A percentile compares a stretch with the other conserved stretches of the same genome.
These are phyloP conservation scores for Trametes coccinea DNA, from an alignment of 768 basidiomycete species.

Conservation along the genomic window DNA sequence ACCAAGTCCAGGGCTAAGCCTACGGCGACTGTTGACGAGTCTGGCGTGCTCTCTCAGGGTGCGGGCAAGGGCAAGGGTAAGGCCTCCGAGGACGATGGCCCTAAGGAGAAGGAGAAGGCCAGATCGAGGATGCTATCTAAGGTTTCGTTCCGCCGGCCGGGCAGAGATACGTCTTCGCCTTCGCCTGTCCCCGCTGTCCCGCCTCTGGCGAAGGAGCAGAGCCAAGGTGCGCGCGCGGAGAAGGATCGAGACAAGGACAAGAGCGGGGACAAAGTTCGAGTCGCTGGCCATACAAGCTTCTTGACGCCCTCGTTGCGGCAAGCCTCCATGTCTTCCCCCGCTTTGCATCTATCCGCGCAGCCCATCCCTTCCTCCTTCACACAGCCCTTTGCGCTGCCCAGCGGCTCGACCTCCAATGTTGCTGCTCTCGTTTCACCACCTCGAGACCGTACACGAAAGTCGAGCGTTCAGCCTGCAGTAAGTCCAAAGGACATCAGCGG, in stretches of 20 bases:
- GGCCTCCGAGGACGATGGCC: slow-evolving; percentile 36
- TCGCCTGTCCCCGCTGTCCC: slow-evolving; percentile 39
- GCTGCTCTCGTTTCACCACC: slow-evolving; percentile 48
- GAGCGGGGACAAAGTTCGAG: slow-evolving; percentile 41
- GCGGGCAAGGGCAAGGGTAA: slow-evolving; percentile 46
- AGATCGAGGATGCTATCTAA: slow-evolving; percentile 52
- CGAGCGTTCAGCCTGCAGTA: slow-evolving; percentile 36
- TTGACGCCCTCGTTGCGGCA: slow-evolving; percentile 65
- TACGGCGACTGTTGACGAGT: slow-evolving; percentile 37
- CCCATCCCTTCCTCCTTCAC: slow-evolving; percentile 55
- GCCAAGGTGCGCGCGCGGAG: slow-evolving; percentile 23
- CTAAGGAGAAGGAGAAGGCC: slow-evolving; percentile 43
- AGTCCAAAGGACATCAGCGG: slow-evolving; percentile 42
- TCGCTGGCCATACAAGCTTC: slow-evolving; percentile 59
- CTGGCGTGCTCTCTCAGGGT: slow-evolving; percentile 42
- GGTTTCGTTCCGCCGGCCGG: slow-evolving; percentile 48
- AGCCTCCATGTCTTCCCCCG: slow-evolving; percentile 76
- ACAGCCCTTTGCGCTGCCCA: slow-evolving; percentile 44
- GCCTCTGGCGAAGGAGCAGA: slow-evolving; percentile 30
- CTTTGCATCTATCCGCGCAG: slow-evolving; percentile 63
- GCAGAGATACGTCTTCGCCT: slow-evolving; percentile 40
- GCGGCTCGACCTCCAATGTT: slow-evolving; percentile 48
- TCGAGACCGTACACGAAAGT: slow-evolving; percentile 45
- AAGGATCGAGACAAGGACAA: slow-evolving; percentile 37
- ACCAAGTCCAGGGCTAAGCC: slow-evolving; percentile 47